Conservation (phyloP, 192 early-diverging fungal genomes). For the Piromyces sp. region DNA sequence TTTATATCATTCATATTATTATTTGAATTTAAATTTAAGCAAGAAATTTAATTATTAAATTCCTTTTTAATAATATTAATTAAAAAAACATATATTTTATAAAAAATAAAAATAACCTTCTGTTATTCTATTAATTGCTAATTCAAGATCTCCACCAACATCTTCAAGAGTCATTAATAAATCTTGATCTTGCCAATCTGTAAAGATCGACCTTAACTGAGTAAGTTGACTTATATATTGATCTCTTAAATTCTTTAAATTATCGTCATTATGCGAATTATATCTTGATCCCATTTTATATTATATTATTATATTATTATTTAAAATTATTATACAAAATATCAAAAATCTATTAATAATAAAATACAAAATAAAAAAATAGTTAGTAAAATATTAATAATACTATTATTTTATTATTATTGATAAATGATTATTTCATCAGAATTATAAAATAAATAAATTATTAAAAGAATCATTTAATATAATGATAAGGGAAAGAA, state of each 20-base stretch:
- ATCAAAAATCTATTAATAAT: neutral
- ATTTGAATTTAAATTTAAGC: too few species aligned
- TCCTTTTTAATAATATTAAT: too few species aligned
- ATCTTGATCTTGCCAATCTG: conserved; percentile 78
- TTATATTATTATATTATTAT: neutral
- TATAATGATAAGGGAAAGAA: too few species aligned
- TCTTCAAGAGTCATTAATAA: conserved; percentile 71
- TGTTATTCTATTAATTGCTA: conserved; percentile 58
- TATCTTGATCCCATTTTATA: neutral
- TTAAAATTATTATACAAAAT: neutral
- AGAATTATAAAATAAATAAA: too few species aligned
- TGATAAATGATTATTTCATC: too few species aligned
- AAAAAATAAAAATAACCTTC: too few species aligned
- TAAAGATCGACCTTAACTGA: conserved; percentile 49
- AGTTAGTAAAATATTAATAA: too few species aligned
- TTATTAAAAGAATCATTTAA: too few species aligned
- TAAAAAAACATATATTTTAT: too few species aligned
- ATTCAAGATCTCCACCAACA: conserved; percentile 65
- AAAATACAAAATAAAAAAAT: neutral
- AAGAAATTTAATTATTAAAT: too few species aligned
- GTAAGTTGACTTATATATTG: conserved; percentile 41
- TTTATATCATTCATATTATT: too few species aligned
- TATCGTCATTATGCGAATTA: conserved; percentile 9
- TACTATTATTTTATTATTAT: too few species aligned
- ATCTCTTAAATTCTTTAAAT: conserved; percentile 38